A percentile compares a stretch with the other conserved stretches of the same genome.
Conservation (phyloP, 2,329 filamentous ascomycete species). For the Chaetomiaceae sp. region DNA sequence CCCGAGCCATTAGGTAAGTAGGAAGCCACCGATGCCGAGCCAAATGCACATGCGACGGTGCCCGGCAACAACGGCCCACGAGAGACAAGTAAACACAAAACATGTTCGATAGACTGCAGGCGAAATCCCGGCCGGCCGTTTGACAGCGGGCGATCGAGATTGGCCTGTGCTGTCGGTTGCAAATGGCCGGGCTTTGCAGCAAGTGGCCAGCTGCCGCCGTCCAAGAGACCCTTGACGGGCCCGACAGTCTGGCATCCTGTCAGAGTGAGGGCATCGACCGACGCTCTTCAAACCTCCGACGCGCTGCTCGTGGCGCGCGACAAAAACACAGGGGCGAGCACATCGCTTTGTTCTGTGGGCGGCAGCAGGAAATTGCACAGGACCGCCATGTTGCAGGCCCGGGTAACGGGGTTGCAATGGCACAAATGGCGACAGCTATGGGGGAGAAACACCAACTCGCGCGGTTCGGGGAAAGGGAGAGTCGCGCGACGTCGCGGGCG, state of each 20-base stretch:
- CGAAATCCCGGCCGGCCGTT: conserved; percentile 6
- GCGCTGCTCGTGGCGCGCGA: conserved; percentile 13
- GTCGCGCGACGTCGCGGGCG: neutral
- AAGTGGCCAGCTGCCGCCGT: conserved; percentile 16
- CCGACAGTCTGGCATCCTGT: conserved; percentile 24
- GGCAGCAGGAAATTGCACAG: conserved; percentile 18
- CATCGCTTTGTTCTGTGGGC: conserved; percentile 8
- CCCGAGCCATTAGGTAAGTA: too few relatives aligned
- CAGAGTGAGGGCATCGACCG: conserved; percentile 5
- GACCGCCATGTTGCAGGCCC: conserved; percentile 12
- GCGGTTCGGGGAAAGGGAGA: neutral
- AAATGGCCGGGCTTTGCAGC: conserved; percentile 16
- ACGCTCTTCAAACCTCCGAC: conserved; percentile 3
- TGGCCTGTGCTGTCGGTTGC: conserved; percentile 21
- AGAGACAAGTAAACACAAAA: conserved; percentile 4
- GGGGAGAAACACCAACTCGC: neutral
- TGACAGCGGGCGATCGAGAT: conserved; percentile 14
- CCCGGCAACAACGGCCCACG: conserved; percentile 5
- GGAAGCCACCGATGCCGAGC: neutral
- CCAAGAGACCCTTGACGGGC: conserved; percentile 11
- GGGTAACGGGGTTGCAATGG: conserved; percentile 12
- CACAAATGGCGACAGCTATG: neutral
- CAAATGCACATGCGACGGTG: conserved; percentile 6
- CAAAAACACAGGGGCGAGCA: conserved; percentile 9
- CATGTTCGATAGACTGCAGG: neutral